phyloP scores from a whole-genome alignment of 495 filamentous ascomycete genomes.

The Neurospora sp. region DNA sequence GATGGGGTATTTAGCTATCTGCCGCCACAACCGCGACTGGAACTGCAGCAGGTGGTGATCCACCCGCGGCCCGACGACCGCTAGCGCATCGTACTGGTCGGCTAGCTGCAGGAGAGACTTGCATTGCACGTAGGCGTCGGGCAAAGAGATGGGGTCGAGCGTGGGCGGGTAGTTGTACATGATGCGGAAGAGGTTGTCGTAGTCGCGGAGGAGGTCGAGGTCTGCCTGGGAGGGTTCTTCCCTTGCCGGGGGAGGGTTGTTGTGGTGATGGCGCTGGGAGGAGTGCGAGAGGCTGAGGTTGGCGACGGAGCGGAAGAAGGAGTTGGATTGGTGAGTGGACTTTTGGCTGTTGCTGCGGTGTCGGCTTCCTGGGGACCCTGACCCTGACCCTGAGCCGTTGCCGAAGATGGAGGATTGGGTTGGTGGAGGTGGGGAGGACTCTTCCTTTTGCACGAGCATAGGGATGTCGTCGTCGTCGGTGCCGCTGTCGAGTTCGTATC shows the following conservation, averaged over 20 bases:
- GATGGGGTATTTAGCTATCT: slow-evolving; percentile 88
- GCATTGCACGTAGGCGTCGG: slow-evolving; percentile 83
- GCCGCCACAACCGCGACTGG: slow-evolving; percentile 78
- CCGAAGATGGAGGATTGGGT: slow-evolving; percentile 31
- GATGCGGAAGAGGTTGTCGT: slow-evolving; percentile 85
- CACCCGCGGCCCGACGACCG: slow-evolving; percentile 78
- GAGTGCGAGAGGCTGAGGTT: slow-evolving; percentile 49
- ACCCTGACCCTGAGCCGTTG: slow-evolving; percentile 11
- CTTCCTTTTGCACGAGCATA: slow-evolving; percentile 77
- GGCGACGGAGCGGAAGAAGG: slow-evolving; percentile 80
- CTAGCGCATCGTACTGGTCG: slow-evolving; percentile 84
- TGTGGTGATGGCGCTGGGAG: slow-evolving; percentile 11
- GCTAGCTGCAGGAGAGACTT: slow-evolving; percentile 74
- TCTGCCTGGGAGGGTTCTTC: slow-evolving; percentile 33
- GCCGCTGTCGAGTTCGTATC: slow-evolving; percentile 77
- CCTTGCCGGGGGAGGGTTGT: slow-evolving; percentile 14
- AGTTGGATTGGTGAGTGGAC: slow-evolving; percentile 43
- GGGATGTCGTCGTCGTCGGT: slow-evolving; percentile 67
- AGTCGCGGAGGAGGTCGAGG: slow-evolving; percentile 70
- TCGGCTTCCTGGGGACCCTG: slow-evolving; percentile 13
- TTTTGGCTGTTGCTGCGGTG: slow-evolving; percentile 19
- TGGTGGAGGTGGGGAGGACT: slow-evolving; percentile 10
- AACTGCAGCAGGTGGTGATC: slow-evolving; percentile 90
- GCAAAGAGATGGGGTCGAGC: slow-evolving; percentile 76
- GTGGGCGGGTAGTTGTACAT: slow-evolving; percentile 85